A percentile compares a stretch with the other conserved stretches of the same genome.
Conservation (phyloP, 176 grass and related monocot species). For the Aegilops speltoides region DNA sequence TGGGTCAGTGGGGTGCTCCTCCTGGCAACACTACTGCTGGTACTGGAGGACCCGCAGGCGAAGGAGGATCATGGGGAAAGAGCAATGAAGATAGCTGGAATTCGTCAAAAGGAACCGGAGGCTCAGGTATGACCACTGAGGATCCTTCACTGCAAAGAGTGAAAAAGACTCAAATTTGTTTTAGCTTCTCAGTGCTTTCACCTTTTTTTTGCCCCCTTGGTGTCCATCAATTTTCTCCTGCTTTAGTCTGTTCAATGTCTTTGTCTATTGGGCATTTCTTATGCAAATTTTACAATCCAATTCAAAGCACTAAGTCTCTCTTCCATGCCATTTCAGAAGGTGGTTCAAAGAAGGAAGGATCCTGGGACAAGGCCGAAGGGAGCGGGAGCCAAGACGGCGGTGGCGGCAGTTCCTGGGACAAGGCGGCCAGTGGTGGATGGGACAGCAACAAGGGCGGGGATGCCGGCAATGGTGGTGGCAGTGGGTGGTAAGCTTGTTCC, state of each 20-base stretch:
- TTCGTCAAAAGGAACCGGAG: not conserved
- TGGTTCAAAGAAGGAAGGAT: constrained; percentile 27
- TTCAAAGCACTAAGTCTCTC: not conserved
- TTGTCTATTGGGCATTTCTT: not conserved
- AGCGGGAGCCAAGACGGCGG: constrained; percentile 16
- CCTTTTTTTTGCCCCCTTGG: not conserved
- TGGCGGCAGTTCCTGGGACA: constrained; percentile 37
- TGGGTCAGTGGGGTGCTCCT: constrained; percentile 32
- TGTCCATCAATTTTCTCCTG: not conserved
- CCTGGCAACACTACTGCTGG: not conserved
- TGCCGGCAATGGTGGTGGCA: not conserved
- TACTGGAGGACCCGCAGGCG: not conserved
- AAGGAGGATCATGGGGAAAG: constrained; percentile 36
- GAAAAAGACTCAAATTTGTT: not conserved
- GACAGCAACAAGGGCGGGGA: constrained; percentile 17
- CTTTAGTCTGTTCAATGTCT: not conserved
- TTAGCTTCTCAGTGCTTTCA: not conserved
- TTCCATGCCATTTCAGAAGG: constrained; percentile 13
- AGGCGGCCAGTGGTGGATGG: constrained; percentile 15
- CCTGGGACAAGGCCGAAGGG: constrained; percentile 19
- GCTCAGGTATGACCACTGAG: not conserved
- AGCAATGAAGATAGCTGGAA: constrained; percentile 36
- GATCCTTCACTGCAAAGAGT: constrained; percentile 6
- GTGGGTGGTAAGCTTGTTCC: constrained; percentile 31
- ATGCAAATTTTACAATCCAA: not conserved